A percentile compares a stretch with the other conserved stretches of the same genome.
Conservation (phyloP, 352 stramenopile species). For the Pythium phragmitis region DNA sequence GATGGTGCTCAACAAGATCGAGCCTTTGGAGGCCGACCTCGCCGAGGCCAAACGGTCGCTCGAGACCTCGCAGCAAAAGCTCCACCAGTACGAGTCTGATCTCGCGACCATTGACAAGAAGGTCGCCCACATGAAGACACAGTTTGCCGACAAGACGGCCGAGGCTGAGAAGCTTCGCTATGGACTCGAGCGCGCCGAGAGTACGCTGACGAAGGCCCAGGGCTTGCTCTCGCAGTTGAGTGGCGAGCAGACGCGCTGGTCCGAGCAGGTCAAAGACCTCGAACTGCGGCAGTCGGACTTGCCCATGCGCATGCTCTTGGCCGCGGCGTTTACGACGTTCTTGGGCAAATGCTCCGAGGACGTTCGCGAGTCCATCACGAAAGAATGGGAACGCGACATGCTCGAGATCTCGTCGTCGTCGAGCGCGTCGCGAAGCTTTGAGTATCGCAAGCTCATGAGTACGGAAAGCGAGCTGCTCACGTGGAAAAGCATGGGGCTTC, state of each 20-base stretch:
- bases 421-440: conserved; percentile 40
- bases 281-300: conserved; percentile 74
- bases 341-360: conserved; percentile 92
- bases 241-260: conserved; percentile 92
- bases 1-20: conserved; percentile 95
- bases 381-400: conserved; percentile 79
- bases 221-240: conserved; percentile 88
- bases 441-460: conserved; percentile 88
- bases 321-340: conserved; percentile 92
- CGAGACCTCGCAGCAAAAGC: conserved; percentile 83
- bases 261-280: conserved; percentile 87
- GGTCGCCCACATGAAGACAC: conserved; percentile 87
- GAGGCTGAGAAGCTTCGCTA: conserved; percentile 91
- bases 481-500: conserved; percentile 92
- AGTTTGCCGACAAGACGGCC: conserved; percentile 92
- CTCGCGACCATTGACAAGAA: conserved; percentile 90
- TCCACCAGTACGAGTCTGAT: conserved; percentile 90
- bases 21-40: conserved; percentile 91
- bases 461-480: conserved; percentile 92
- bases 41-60: conserved; percentile 86
- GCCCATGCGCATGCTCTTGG: conserved; percentile 89
- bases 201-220: conserved; percentile 91
- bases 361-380: conserved; percentile 68
- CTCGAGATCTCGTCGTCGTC: conserved; percentile 34
- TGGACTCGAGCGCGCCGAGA: conserved; percentile 87